Conservation (phyloP, 2,329 filamentous ascomycete species). For the Dactylellina haptotyla region DNA sequence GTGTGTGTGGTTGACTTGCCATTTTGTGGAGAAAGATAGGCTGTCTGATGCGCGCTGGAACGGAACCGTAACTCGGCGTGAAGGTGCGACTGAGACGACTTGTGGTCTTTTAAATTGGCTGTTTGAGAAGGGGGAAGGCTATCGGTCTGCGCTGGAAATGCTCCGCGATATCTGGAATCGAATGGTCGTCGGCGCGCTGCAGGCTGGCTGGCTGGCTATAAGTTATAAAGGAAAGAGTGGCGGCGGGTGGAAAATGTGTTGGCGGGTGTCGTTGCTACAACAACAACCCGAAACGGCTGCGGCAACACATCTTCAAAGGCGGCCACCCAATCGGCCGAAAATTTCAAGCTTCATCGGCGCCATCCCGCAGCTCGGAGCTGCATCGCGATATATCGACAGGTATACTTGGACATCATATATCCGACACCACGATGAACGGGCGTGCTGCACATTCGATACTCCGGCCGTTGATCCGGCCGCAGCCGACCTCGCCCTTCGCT, state of each 20-base stretch:
- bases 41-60: background rate
- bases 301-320: conserved; percentile 17
- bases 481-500: conserved; percentile 23
- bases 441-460: conserved; percentile 18
- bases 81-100: background rate
- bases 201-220: background rate
- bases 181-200: no score
- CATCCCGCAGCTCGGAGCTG: background rate
- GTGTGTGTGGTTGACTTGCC: conserved; percentile 2
- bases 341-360: conserved; percentile 1
- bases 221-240: background rate
- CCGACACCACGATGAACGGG: conserved; percentile 23
- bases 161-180: no score
- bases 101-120: background rate
- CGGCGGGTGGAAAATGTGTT: conserved; percentile 4
- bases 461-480: conserved; percentile 12
- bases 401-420: no score
- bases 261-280: background rate
- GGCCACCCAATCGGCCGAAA: background rate
- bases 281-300: background rate
- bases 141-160: no score
- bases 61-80: background rate
- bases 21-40: conserved; percentile 9
- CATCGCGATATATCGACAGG: no score
- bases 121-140: no score